Percentiles rank a stretch among this genome's conserved stretches.
Conservation (phyloP, 768 basidiomycete species). For the Cystofilobasidium macerans region DNA sequence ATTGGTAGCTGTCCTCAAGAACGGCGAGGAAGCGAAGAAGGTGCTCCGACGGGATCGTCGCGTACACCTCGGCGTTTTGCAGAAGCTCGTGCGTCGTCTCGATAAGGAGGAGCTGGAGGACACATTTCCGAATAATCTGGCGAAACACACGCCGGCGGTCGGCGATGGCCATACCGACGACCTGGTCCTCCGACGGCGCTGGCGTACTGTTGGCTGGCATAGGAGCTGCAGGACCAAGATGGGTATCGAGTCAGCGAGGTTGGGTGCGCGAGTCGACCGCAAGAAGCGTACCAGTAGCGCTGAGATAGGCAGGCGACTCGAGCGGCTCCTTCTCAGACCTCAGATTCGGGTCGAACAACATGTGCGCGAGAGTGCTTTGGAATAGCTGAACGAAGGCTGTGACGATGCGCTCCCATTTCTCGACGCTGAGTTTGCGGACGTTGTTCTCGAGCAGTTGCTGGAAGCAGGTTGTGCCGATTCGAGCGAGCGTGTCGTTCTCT, state of each 20-base stretch:
- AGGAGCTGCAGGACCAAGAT: not conserved
- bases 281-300: not conserved
- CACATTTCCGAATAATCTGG: slow-evolving; percentile 99
- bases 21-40: slow-evolving; percentile 87
- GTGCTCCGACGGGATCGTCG: slow-evolving; percentile 85
- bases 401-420: slow-evolving; percentile 79
- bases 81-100: slow-evolving; percentile 94
- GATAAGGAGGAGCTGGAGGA: slow-evolving; percentile 86
- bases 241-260: no score
- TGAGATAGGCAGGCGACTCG: slow-evolving; percentile 18
- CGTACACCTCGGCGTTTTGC: slow-evolving; percentile 82
- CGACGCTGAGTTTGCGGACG: slow-evolving; percentile 67
- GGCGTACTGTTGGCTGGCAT: not conserved
- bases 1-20: slow-evolving; percentile 93
- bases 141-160: slow-evolving; percentile 83
- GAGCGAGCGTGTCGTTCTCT: slow-evolving; percentile 97
- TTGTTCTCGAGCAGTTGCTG: slow-evolving; percentile 93
- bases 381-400: slow-evolving; percentile 92
- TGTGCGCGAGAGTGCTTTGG: slow-evolving; percentile 92
- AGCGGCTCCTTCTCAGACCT: slow-evolving; percentile 55
- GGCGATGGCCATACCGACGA: slow-evolving; percentile 31
- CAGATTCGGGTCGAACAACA: slow-evolving; percentile 84
- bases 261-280: not conserved
- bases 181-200: slow-evolving; percentile 28
- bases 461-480: slow-evolving; percentile 93